Conservation (phyloP, 2,329 filamentous ascomycete species). For the Chaetomiaceae sp. region DNA sequence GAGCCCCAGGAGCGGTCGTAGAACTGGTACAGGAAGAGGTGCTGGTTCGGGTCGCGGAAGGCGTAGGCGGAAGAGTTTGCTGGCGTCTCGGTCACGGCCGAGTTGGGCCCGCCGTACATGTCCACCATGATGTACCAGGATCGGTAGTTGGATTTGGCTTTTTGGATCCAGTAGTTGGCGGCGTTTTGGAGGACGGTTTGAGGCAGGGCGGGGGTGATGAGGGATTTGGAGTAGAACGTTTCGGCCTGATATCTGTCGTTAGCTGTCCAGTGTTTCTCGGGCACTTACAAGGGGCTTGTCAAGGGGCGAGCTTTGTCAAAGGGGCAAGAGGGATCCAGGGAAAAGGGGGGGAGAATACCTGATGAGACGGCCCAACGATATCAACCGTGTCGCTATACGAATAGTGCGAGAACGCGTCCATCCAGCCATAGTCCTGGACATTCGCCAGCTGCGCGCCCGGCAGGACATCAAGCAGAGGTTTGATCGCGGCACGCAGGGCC, state of each 20-base stretch:
- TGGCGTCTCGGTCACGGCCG: slow-evolving; percentile 32
- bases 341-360: too few relatives aligned
- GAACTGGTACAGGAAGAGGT: slow-evolving; percentile 49
- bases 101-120: slow-evolving; percentile 34
- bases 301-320: too few relatives aligned
- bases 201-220: slow-evolving; percentile 28
- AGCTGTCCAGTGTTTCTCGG: too few relatives aligned
- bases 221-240: slow-evolving; percentile 31
- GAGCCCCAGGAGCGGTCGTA: slow-evolving; percentile 36
- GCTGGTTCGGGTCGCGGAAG: slow-evolving; percentile 33
- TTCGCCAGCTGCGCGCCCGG: slow-evolving; percentile 25
- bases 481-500: slow-evolving; percentile 21
- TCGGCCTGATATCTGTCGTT: slow-evolving; percentile 22
- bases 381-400: slow-evolving; percentile 30
- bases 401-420: slow-evolving; percentile 31
- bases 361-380: slow-evolving; percentile 24
- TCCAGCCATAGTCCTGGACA: slow-evolving; percentile 27
- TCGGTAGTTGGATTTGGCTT: slow-evolving; percentile 23
- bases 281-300: too few relatives aligned
- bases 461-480: slow-evolving; percentile 25
- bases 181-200: slow-evolving; percentile 24
- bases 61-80: slow-evolving; percentile 34
- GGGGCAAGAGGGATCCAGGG: too few relatives aligned
- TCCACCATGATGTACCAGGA: slow-evolving; percentile 35
- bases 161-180: slow-evolving; percentile 29